Evolutionary conservation across 2,329 filamentous ascomycete species (phyloP).

Genomic region (Exophiala sp.): DNA sequence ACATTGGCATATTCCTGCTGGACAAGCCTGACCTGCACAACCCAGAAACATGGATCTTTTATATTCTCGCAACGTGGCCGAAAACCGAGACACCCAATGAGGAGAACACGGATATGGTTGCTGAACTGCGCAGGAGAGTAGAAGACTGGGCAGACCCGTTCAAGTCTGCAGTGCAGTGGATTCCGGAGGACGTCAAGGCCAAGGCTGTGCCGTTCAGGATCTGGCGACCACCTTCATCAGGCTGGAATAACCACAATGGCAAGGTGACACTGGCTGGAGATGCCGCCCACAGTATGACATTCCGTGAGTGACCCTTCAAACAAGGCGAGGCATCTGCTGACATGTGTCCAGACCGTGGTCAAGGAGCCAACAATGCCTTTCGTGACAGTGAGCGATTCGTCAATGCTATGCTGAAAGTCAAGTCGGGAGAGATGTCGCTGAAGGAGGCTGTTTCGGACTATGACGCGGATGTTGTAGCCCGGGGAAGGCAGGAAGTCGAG

Average conservation of each 20-base stretch:
- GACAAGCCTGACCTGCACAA: slow-evolving; percentile 25
- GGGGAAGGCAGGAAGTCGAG: slow-evolving; percentile 21
- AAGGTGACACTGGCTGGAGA: slow-evolving; percentile 55
- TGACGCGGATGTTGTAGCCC: slow-evolving; percentile 18
- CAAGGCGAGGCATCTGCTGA: slow-evolving; percentile 47
- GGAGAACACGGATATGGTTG: slow-evolving; percentile 22
- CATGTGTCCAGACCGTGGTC: slow-evolving; percentile 18
- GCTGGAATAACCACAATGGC: slow-evolving; percentile 32
- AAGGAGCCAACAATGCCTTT: slow-evolving; percentile 25
- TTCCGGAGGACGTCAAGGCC: slow-evolving; percentile 23
- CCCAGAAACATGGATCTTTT: slow-evolving; percentile 26
- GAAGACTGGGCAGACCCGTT: slow-evolving; percentile 23
- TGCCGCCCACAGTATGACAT: slow-evolving; percentile 54
- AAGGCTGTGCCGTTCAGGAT: slow-evolving; percentile 26
- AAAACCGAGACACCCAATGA: slow-evolving; percentile 6
- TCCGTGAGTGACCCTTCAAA: slow-evolving; percentile 12
- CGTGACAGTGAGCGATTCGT: slow-evolving; percentile 23
- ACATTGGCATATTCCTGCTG: slow-evolving; percentile 22
- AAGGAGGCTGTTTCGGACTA: slow-evolving; percentile 22
- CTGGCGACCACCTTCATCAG: slow-evolving; percentile 24
- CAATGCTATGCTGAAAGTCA: slow-evolving; percentile 19
- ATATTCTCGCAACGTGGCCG: slow-evolving; percentile 23
- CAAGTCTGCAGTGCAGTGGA: slow-evolving; percentile 22
- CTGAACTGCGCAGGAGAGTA: slow-evolving; percentile 23
- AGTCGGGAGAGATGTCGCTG: slow-evolving; percentile 8